A percentile compares a stretch with the other conserved stretches of the same genome.
These are phyloP conservation scores for Wickerhamomyces strasburgensis DNA, from an alignment of 805 yeast genomes.

Conservation along the genomic window DNA sequence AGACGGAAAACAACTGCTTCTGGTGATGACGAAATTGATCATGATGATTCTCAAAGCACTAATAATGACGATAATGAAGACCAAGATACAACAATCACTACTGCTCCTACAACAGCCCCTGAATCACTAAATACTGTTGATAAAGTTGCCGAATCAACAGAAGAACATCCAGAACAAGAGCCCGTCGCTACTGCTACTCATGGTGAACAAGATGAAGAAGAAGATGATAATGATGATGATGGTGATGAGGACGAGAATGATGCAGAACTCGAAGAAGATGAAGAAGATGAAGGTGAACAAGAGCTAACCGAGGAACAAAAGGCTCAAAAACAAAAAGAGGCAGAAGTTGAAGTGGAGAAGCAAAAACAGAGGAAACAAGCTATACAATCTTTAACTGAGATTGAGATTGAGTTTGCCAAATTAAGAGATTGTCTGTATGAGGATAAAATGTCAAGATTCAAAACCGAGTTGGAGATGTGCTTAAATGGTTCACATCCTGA, in stretches of 20 bases:
- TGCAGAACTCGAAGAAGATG: constrained; percentile 14
- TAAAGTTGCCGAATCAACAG: too few relatives aligned
- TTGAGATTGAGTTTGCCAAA: constrained; percentile 83
- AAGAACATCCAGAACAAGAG: too few relatives aligned
- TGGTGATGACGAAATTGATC: constrained; percentile 1
- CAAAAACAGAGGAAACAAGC: constrained; percentile 55
- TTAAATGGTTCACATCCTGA: constrained; percentile 90
- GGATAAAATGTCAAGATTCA: constrained; percentile 71
- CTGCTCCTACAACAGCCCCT: too few relatives aligned
- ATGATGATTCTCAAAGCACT: constrained; percentile 10
- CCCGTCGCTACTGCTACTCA: too few relatives aligned
- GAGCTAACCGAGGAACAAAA: constrained; percentile 22
- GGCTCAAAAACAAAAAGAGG: constrained; percentile 17
- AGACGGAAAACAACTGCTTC: too few relatives aligned
- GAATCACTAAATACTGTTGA: too few relatives aligned
- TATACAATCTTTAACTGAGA: constrained; percentile 64
- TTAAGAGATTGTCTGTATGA: constrained; percentile 80
- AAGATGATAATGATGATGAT: constrained; percentile 11
- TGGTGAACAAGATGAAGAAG: constrained; percentile 17
- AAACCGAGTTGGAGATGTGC: constrained; percentile 83
- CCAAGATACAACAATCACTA: too few relatives aligned
- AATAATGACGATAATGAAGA: constrained; percentile 4
- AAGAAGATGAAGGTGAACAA: constrained; percentile 18
- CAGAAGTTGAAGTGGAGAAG: constrained; percentile 21
- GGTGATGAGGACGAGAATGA: constrained; percentile 20